Conservation (phyloP, 164 flowering plant genomes). For the Tetrastigma voinierianum region DNA sequence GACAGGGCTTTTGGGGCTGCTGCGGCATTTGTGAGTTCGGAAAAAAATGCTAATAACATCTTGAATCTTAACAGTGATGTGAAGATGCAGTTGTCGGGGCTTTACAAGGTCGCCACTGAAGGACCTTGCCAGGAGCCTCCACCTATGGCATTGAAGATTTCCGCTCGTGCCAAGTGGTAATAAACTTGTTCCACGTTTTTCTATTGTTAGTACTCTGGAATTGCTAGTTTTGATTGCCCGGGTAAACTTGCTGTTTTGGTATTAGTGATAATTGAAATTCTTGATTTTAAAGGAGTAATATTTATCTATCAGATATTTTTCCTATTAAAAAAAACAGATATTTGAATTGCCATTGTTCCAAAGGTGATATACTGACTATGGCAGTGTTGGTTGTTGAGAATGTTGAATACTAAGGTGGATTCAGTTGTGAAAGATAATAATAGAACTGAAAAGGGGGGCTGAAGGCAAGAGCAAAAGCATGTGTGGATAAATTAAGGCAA, state of each 20-base stretch:
- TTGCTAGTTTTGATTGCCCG: neutral
- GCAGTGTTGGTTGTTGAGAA: too few species aligned
- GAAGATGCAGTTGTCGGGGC: constrained; percentile 61
- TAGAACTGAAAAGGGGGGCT: too few species aligned
- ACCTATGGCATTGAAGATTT: constrained; percentile 59
- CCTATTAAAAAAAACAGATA: neutral
- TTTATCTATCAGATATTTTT: too few species aligned
- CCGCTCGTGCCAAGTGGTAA: constrained; percentile 79
- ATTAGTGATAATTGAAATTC: neutral
- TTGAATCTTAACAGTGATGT: constrained; percentile 44
- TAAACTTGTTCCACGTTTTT: neutral
- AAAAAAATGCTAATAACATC: constrained; percentile 24
- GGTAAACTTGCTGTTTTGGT: neutral
- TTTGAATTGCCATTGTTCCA: neutral
- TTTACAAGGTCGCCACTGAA: constrained; percentile 62
- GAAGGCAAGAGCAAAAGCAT: too few species aligned
- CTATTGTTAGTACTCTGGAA: neutral
- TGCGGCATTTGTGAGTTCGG: constrained; percentile 28
- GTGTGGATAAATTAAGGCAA: too few species aligned
- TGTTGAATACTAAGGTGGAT: too few species aligned
- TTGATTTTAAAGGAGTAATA: neutral
- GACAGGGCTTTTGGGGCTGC: constrained; percentile 52
- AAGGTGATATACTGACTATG: too few species aligned
- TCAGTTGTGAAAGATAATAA: too few species aligned
- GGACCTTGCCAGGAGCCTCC: constrained; percentile 62